Conservation (phyloP, 805 yeast species). For the Yarrowia sp. region DNA sequence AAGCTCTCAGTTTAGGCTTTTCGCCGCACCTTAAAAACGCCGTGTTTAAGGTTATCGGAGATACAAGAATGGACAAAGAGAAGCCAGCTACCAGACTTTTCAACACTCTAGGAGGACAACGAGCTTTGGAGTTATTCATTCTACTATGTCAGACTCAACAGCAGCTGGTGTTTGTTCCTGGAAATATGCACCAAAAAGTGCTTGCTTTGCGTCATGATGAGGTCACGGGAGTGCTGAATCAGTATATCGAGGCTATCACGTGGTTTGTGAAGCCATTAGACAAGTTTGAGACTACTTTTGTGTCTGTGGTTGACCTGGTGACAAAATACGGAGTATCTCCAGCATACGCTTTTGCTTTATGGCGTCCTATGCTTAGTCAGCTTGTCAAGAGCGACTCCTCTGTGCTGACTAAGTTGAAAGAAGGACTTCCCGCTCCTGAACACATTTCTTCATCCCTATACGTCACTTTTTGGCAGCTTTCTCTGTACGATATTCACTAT, state of each 20-base stretch:
- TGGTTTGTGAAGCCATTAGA: slow-evolving; percentile 45
- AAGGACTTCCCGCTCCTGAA: slow-evolving; percentile 34
- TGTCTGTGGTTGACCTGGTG: slow-evolving; percentile 32
- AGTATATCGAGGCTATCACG: slow-evolving; percentile 57
- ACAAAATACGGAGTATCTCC: slow-evolving; percentile 36
- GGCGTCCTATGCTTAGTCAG: slow-evolving; percentile 57
- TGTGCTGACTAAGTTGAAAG: slow-evolving; percentile 36
- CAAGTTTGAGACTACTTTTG: slow-evolving; percentile 28
- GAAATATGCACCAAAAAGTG: slow-evolving; percentile 59
- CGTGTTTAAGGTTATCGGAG: slow-evolving; percentile 59
- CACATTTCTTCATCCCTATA: slow-evolving; percentile 46
- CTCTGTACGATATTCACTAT: slow-evolving; percentile 67
- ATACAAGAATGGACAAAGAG: slow-evolving; percentile 49
- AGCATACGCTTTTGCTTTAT: slow-evolving; percentile 72
- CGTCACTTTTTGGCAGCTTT: slow-evolving; percentile 68
- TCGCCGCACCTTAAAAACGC: slow-evolving; percentile 56
- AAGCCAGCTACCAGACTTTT: slow-evolving; percentile 54
- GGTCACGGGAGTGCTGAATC: slow-evolving; percentile 60
- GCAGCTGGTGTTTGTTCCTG: slow-evolving; percentile 42
- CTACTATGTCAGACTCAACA: slow-evolving; percentile 52
- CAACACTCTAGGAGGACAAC: slow-evolving; percentile 43
- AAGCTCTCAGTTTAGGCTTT: slow-evolving; percentile 63
- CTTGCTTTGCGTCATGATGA: slow-evolving; percentile 73
- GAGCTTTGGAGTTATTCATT: slow-evolving; percentile 61
- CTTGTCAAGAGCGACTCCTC: slow-evolving; percentile 34